These are phyloP conservation scores for Podosphaera aphanis DNA, from an alignment of 2,329 filamentous ascomycete genomes.

Conservation along the genomic window DNA sequence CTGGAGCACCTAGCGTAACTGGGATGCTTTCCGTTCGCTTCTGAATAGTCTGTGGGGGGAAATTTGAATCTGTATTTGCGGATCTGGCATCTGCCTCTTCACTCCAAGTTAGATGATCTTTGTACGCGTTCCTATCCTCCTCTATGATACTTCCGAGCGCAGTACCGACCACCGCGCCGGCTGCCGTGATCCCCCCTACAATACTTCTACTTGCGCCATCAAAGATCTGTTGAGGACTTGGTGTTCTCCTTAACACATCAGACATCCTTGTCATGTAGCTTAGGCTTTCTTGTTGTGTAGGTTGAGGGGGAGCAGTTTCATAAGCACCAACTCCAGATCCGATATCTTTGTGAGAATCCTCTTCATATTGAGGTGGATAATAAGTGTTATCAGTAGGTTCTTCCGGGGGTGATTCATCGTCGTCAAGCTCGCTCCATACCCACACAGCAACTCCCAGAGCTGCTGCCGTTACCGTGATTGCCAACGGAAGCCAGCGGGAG, in stretches of 20 bases:
- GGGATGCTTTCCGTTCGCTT: slow-evolving; percentile 9
- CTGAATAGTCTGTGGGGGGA: slow-evolving; percentile 7
- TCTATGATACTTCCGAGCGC: slow-evolving; percentile 66
- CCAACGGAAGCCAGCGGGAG: slow-evolving; percentile 75
- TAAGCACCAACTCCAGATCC: slow-evolving; percentile 22
- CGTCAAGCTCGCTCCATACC: slow-evolving; percentile 76
- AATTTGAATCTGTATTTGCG: slow-evolving; percentile 19
- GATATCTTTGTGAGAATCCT: slow-evolving; percentile 15
- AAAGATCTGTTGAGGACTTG: slow-evolving; percentile 72
- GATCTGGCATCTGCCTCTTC: slow-evolving; percentile 60
- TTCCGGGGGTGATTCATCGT: slow-evolving; percentile 26
- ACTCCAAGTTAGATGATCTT: slow-evolving; percentile 76
- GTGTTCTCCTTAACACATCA: slow-evolving; percentile 56
- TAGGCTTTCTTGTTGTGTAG: slow-evolving; percentile 22
- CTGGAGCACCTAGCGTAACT: slow-evolving; percentile 7
- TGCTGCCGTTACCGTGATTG: slow-evolving; percentile 67
- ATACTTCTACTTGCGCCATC: slow-evolving; percentile 65
- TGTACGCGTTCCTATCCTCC: slow-evolving; percentile 57
- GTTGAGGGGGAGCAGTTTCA: slow-evolving; percentile 18
- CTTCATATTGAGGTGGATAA: neutral
- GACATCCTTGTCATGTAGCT: slow-evolving; percentile 57
- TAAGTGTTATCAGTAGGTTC: neutral
- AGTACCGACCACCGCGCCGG: slow-evolving; percentile 59
- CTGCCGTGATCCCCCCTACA: slow-evolving; percentile 58
- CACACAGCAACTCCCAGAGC: slow-evolving; percentile 71